A percentile compares a stretch with the other conserved stretches of the same genome.
Evolutionary conservation across 1,284 basidiomycete species (phyloP).

Genomic region (Phylloporus sp.): DNA sequence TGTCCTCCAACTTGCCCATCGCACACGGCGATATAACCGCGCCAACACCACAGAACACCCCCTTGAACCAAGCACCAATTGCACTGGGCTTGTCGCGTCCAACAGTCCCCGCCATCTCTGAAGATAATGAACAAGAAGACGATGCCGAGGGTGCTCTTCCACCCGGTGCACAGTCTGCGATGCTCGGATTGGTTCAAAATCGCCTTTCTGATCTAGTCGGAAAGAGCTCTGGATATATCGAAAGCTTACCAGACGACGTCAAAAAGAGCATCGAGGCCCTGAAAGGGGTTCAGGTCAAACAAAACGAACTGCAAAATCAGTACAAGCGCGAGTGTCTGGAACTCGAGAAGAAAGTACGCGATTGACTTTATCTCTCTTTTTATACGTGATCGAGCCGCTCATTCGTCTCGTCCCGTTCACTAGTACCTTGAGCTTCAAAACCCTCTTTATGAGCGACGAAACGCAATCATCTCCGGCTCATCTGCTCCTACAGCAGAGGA

Average conservation of each 20-base stretch:
- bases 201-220: conserved; percentile 77
- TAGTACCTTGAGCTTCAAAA: conserved; percentile 87
- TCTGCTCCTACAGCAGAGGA: conserved; percentile 83
- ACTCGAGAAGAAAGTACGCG: conserved; percentile 91
- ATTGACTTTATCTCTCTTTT: conserved; percentile 9
- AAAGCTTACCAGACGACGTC: conserved; percentile 84
- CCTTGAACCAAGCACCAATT: conserved; percentile 75
- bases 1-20: conserved; percentile 60
- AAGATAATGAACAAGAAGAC: conserved; percentile 67
- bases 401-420: conserved; percentile 10
- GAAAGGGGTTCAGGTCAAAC: conserved; percentile 94
- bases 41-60: conserved; percentile 86
- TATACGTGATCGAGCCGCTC: conserved; percentile 18
- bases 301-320: conserved; percentile 92
- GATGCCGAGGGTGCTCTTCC: conserved; percentile 48
- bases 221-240: conserved; percentile 86
- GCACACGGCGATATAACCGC: conserved; percentile 60
- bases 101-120: conserved; percentile 74
- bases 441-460: conserved; percentile 89
- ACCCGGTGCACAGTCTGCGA: conserved; percentile 54
- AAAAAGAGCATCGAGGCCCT: conserved; percentile 90
- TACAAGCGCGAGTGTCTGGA: conserved; percentile 97
- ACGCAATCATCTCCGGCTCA: conserved; percentile 84
- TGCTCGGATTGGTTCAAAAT: conserved; percentile 68
- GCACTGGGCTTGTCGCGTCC: conserved; percentile 71